Evolutionary conservation across 805 yeast genomes (phyloP).

Genomic region (Pichia cabralensis): DNA sequence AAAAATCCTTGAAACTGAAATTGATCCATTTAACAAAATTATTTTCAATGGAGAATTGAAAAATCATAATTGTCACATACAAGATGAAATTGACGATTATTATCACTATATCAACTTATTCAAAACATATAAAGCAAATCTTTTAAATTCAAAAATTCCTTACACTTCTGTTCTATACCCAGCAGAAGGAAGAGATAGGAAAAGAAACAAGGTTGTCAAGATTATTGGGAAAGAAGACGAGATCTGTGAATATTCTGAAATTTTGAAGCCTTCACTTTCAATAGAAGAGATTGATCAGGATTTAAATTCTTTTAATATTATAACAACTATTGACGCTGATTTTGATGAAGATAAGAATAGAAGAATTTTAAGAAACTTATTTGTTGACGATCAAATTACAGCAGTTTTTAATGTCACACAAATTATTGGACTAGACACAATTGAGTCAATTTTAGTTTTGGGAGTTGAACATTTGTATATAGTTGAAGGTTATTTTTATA

Average conservation of each 20-base stretch:
- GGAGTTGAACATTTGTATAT: constrained; percentile 60
- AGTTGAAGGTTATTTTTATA: constrained; percentile 59
- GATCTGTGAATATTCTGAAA: constrained; percentile 1
- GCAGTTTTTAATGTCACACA: constrained; percentile 68
- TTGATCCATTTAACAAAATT: constrained; percentile 26
- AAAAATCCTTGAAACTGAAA: constrained; percentile 17
- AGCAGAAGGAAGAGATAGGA: constrained; percentile 61
- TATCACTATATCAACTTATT: constrained; percentile 39
- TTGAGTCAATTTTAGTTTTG: constrained; percentile 64
- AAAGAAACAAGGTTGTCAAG: constrained; percentile 48
- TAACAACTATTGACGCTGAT: background rate
- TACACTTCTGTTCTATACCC: constrained; percentile 46
- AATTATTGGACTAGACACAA: constrained; percentile 65
- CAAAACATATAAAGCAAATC: constrained; percentile 33
- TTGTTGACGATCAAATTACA: constrained; percentile 60
- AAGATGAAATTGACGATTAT: constrained; percentile 57
- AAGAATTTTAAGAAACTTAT: constrained; percentile 59
- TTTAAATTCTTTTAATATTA: background rate
- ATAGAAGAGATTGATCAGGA: too few relatives aligned
- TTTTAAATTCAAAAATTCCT: constrained; percentile 14
- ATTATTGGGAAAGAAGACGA: too few relatives aligned
- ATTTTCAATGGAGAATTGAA: constrained; percentile 37
- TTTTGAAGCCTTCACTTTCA: too few relatives aligned
- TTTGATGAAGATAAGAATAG: constrained; percentile 57
- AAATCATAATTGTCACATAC: constrained; percentile 42